A percentile compares a stretch with the other conserved stretches of the same genome.
These are phyloP conservation scores for Mycena latifolia DNA, from an alignment of 768 basidiomycete species.

Conservation along the genomic window DNA sequence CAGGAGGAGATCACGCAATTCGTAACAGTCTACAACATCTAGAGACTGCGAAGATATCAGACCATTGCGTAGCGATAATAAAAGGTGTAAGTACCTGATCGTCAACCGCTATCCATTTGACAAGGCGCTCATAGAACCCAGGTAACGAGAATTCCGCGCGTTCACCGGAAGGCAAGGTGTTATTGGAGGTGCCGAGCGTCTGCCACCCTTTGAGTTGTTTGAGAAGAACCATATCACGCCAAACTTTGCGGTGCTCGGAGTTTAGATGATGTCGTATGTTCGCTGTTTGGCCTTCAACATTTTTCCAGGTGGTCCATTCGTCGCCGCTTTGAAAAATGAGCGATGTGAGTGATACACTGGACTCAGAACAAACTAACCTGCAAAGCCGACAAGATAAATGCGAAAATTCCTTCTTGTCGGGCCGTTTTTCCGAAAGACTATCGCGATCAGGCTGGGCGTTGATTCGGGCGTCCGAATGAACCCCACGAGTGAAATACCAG, in stretches of 20 bases:
- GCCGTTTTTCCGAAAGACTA: background rate
- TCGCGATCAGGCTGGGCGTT: background rate
- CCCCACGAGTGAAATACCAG: conserved; percentile 18
- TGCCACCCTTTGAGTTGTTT: conserved; percentile 33
- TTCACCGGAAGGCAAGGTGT: conserved; percentile 1
- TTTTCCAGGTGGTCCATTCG: conserved; percentile 35
- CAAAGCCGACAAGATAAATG: conserved; percentile 8
- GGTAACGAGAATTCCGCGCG: conserved; percentile 30
- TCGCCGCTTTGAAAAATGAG: background rate
- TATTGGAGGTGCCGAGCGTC: background rate
- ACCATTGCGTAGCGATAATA: background rate
- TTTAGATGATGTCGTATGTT: conserved; percentile 32
- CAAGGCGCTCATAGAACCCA: conserved; percentile 36
- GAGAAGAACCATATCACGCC: conserved; percentile 24
- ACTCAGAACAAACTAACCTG: conserved; percentile 1
- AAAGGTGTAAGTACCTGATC: conserved; percentile 37
- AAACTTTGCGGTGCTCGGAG: conserved; percentile 18
- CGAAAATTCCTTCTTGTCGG: background rate
- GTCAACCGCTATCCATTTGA: conserved; percentile 41
- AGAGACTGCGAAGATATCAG: conserved; percentile 38
- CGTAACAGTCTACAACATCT: conserved; percentile 38
- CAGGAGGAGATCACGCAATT: conserved; percentile 30
- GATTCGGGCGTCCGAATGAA: background rate
- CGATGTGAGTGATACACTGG: background rate
- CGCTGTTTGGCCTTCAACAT: conserved; percentile 30